Evolutionary conservation across 768 basidiomycete genomes (phyloP).

Genomic region (Sporobolomyces pararoseus): DNA sequence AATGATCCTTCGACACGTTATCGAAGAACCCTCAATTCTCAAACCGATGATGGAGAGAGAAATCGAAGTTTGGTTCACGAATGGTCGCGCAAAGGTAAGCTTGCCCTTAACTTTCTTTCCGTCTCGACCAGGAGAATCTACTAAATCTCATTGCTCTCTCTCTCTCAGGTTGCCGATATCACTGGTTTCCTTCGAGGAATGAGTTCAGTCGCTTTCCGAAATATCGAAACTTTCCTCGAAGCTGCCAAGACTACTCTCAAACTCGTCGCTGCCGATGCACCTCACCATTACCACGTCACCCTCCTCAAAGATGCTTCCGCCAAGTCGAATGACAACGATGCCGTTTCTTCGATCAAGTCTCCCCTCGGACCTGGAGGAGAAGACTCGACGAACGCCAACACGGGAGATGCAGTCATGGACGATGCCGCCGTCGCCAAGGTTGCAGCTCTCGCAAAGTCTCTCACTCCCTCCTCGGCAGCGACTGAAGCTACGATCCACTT

Average conservation of each 20-base stretch:
- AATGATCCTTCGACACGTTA: constrained; percentile 83
- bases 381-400: not conserved
- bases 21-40: constrained; percentile 69
- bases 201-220: constrained; percentile 73
- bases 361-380: constrained; percentile 19
- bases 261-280: constrained; percentile 63
- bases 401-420: constrained; percentile 16
- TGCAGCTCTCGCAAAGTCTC: constrained; percentile 27
- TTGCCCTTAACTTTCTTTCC: not conserved
- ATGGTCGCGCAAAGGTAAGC: constrained; percentile 47
- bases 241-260: constrained; percentile 67
- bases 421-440: constrained; percentile 10
- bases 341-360: constrained; percentile 30
- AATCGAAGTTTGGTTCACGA: constrained; percentile 72
- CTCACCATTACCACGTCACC: constrained; percentile 55
- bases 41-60: constrained; percentile 74
- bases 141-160: not conserved
- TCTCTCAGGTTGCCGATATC: constrained; percentile 58
- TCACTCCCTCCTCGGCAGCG: constrained; percentile 47
- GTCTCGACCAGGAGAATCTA: not conserved
- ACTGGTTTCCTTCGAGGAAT: constrained; percentile 69
- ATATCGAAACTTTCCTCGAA: constrained; percentile 70
- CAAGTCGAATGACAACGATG: constrained; percentile 2
- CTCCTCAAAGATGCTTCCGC: constrained; percentile 54
- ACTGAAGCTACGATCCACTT: constrained; percentile 56